Evolutionary conservation across 2,329 filamentous ascomycete species (phyloP), one percentile per base, ranked within the genome.

Genomic region (Calonectria ilicicola): DNA sequence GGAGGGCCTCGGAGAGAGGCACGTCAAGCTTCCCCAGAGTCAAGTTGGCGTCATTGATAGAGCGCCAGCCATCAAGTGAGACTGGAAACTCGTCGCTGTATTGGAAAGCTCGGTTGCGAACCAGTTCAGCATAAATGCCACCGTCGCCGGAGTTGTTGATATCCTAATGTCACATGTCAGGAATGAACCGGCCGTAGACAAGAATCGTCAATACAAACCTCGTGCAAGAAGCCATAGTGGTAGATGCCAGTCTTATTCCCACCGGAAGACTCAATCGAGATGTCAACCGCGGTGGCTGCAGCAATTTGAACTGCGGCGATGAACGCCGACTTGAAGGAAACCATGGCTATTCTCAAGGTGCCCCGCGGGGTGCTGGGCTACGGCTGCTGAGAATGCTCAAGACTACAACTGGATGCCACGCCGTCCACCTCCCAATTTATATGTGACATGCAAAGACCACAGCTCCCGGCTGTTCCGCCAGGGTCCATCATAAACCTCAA

Each of bases 71-170:
- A n/a, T 83, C 82, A 2, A 90, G 82, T 5, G 84, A 85, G 46
- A 84, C 82, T 4, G 85, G 86, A 72, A 82, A 87, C 19, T 78
- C 76, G 23, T 83, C 82, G 72, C 84, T 87, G 67, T 84, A 85
- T 81, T 95, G 93, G 78, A 95, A 94, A 14, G 92, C 93, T 62
- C 92, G 89, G 82, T 95, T 95, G 65, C 88, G 89, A 69, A 95
- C 89, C 69, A 95, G 82, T 79, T 95, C 92, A 62, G 91, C 93
- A 80, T 95, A 94, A 74, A 94, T 89, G 6, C 93, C 93, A 26
- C 93, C 93, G 79, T 95, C 93, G 2, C 93, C 92, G 2, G 90
- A 92, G 81, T 93, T 90, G 81, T 91, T 91, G 81, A 92, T 92
- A 67, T 91, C 90, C 89, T 91, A 17, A 23, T 3, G 4, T 0